Evolutionary conservation across 176 grass and related monocot species (phyloP).

Genomic region (Olyra latifolia): DNA sequence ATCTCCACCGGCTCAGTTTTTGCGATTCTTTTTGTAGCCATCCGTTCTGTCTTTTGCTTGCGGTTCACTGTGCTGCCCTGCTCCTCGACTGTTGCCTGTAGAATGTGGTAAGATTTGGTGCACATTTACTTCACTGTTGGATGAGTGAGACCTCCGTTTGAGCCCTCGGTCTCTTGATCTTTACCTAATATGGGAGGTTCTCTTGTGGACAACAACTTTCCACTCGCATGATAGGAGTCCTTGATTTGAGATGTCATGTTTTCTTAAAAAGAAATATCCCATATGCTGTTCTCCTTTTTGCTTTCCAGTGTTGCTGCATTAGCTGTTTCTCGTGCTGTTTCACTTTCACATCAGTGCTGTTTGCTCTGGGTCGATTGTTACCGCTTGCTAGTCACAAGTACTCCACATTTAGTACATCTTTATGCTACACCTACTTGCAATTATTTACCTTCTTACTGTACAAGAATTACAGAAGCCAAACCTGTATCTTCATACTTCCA

Average conservation of each 20-base stretch:
- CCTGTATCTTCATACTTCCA: neutral
- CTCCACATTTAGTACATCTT: neutral
- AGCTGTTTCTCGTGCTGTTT: neutral
- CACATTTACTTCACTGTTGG: conserved; percentile 27
- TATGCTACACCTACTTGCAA: neutral
- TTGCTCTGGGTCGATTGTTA: neutral
- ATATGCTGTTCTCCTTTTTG: neutral
- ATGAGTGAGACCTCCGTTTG: neutral
- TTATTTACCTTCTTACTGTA: neutral
- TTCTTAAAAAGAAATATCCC: neutral
- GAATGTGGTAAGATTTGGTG: neutral
- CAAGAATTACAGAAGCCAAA: neutral
- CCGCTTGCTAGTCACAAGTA: neutral
- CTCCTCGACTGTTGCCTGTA: conserved; percentile 25
- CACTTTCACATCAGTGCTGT: neutral
- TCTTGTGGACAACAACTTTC: conserved; percentile 15
- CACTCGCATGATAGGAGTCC: conserved; percentile 3
- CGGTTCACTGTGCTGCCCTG: neutral
- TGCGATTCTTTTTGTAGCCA: neutral
- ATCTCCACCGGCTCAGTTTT: neutral
- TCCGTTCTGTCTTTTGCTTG: neutral
- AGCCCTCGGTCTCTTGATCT: neutral
- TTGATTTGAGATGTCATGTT: conserved; percentile 38
- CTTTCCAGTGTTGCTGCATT: neutral
- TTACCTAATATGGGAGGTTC: neutral